A percentile compares a stretch with the other conserved stretches of the same genome.
These are phyloP conservation scores for Chrysanthemum seticuspe DNA, from an alignment of 129 eudicot species.

Conservation along the genomic window DNA sequence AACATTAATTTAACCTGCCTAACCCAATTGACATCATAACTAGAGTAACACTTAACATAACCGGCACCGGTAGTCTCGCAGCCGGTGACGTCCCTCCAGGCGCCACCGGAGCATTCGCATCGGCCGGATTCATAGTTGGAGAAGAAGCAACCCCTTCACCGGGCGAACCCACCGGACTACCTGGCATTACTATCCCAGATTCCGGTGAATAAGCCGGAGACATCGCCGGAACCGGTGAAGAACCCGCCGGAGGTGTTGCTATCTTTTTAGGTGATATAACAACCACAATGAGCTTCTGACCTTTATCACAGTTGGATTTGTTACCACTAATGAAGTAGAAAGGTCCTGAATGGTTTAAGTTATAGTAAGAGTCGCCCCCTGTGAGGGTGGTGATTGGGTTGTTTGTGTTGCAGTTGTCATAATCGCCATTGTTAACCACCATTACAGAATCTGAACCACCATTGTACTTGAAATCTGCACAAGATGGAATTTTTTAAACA, in stretches of 20 bases:
- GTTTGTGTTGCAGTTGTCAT: slow-evolving; percentile 45
- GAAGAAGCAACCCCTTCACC: slow-evolving; percentile 16
- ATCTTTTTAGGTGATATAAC: slow-evolving; percentile 46
- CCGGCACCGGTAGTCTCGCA: neutral
- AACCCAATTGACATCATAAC: slow-evolving; percentile 13
- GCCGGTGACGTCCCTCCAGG: neutral
- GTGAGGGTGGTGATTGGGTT: slow-evolving; percentile 42
- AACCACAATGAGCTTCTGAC: slow-evolving; percentile 58
- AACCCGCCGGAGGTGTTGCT: slow-evolving; percentile 15
- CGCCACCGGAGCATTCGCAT: slow-evolving; percentile 22
- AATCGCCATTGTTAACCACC: slow-evolving; percentile 64
- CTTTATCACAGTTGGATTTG: slow-evolving; percentile 51
- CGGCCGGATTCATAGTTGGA: slow-evolving; percentile 22
- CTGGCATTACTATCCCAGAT: neutral
- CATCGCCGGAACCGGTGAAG: slow-evolving; percentile 5
- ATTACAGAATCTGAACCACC: slow-evolving; percentile 66
- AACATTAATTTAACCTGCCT: neutral
- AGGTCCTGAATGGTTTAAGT: slow-evolving; percentile 59
- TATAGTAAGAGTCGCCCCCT: slow-evolving; percentile 53
- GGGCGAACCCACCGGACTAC: slow-evolving; percentile 13
- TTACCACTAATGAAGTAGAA: slow-evolving; percentile 77
- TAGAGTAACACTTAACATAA: slow-evolving; percentile 1
- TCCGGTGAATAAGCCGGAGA: slow-evolving; percentile 15
- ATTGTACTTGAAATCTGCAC: slow-evolving; percentile 62
- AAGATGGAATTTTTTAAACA: slow-evolving; percentile 10